Percentiles rank a stretch among this genome's conserved stretches.
Evolutionary conservation across 2,329 filamentous ascomycete species (phyloP).

Genomic region (Dactylonectria estremocensis): DNA sequence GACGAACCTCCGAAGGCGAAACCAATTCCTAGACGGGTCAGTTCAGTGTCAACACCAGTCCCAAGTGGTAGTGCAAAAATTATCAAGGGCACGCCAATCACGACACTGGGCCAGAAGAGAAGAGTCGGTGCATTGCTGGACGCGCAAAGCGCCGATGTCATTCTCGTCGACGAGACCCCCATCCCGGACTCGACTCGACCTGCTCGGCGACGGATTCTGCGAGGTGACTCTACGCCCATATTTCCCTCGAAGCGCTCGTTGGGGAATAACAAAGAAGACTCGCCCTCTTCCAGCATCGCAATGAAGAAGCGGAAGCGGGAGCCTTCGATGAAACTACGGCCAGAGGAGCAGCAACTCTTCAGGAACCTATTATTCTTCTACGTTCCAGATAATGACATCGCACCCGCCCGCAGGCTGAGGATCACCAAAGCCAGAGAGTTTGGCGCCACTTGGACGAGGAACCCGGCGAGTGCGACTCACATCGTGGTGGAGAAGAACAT

Average conservation of each 20-base stretch:
- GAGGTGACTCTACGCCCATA: slow-evolving; percentile 52
- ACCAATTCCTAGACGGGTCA: slow-evolving; percentile 39
- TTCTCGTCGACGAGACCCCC: slow-evolving; percentile 48
- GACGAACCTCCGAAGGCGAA: slow-evolving; percentile 34
- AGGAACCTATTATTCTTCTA: slow-evolving; percentile 78
- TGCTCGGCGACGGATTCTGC: slow-evolving; percentile 35
- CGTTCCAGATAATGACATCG: slow-evolving; percentile 84
- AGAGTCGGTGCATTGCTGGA: slow-evolving; percentile 39
- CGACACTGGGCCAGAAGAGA: slow-evolving; percentile 39
- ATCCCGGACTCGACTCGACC: slow-evolving; percentile 47
- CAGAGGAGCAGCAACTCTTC: slow-evolving; percentile 72
- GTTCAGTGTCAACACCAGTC: slow-evolving; percentile 36
- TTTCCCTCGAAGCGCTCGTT: slow-evolving; percentile 37
- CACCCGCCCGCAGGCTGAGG: slow-evolving; percentile 75
- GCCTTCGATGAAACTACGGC: slow-evolving; percentile 59
- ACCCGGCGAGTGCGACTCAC: slow-evolving; percentile 77
- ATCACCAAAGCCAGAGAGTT: slow-evolving; percentile 83
- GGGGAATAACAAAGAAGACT: slow-evolving; percentile 32
- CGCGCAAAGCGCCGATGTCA: slow-evolving; percentile 36
- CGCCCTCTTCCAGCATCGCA: slow-evolving; percentile 43
- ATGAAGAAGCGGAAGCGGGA: slow-evolving; percentile 65
- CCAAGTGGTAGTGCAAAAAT: slow-evolving; percentile 28
- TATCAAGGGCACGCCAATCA: slow-evolving; percentile 52
- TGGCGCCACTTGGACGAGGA: slow-evolving; percentile 80
- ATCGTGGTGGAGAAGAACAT: slow-evolving; percentile 83